Evolutionary conservation across 1,284 basidiomycete species (phyloP).

Genomic region (Sanguinoderma infundibulare): DNA sequence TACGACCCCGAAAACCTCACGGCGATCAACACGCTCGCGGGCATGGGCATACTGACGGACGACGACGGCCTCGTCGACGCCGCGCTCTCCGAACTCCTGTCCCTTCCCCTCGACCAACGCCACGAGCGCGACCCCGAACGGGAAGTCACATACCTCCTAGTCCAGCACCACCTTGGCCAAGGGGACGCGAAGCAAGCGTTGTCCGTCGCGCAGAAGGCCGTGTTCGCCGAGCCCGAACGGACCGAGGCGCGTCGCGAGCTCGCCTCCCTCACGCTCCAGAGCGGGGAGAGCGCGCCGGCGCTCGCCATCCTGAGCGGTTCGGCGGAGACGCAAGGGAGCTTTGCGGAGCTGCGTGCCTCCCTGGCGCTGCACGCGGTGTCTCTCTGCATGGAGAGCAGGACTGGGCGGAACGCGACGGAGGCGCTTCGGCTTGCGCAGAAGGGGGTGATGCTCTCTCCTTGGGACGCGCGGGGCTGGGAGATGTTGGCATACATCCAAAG

Average conservation of each 20-base stretch:
- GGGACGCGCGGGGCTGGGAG: conserved; percentile 60
- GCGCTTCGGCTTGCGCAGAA: conserved; percentile 60
- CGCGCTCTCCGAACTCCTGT: conserved; percentile 80
- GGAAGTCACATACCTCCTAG: conserved; percentile 69
- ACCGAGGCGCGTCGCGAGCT: conserved; percentile 53
- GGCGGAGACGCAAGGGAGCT: conserved; percentile 32
- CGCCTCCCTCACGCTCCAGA: conserved; percentile 57
- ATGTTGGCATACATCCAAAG: conserved; percentile 57
- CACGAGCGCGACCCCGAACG: conserved; percentile 65
- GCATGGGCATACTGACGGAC: conserved; percentile 82
- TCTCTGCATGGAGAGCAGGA: conserved; percentile 34
- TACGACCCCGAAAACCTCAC: conserved; percentile 74
- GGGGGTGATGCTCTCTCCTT: conserved; percentile 71
- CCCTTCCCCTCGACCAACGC: conserved; percentile 66
- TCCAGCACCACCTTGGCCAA: conserved; percentile 69
- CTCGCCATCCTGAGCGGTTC: conserved; percentile 41
- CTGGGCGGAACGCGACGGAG: conserved; percentile 29
- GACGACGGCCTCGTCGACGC: conserved; percentile 88
- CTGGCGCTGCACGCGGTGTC: conserved; percentile 50
- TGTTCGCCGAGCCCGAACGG: conserved; percentile 60
- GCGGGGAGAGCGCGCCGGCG: conserved; percentile 45
- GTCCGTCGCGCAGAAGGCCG: conserved; percentile 56
- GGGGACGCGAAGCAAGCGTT: conserved; percentile 56
- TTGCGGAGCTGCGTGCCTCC: conserved; percentile 40
- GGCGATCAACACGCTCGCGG: conserved; percentile 83